A percentile compares a stretch with the other conserved stretches of the same genome.
These are phyloP conservation scores for Lactarius indigo DNA, from an alignment of 768 basidiomycete species.

Conservation along the genomic window DNA sequence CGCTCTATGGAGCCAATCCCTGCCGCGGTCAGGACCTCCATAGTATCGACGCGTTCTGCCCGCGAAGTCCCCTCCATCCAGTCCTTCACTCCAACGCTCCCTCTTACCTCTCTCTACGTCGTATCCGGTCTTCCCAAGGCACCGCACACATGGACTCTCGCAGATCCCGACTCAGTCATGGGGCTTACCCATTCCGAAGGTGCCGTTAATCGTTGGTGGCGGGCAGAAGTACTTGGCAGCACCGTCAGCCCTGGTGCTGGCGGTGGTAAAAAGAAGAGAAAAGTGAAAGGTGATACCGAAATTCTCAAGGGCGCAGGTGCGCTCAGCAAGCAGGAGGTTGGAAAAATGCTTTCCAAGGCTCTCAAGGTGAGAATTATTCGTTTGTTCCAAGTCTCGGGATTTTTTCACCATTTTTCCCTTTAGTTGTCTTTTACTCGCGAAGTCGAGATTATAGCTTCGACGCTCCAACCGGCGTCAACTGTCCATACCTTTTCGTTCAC, in stretches of 20 bases:
- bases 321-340: slow-evolving; percentile 80
- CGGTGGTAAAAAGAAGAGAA: slow-evolving; percentile 65
- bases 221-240: slow-evolving; percentile 86
- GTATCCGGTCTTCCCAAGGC: slow-evolving; percentile 87
- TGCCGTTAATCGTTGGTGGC: slow-evolving; percentile 86
- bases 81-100: slow-evolving; percentile 65
- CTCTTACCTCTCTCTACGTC: slow-evolving; percentile 80
- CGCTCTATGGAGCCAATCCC: slow-evolving; percentile 85
- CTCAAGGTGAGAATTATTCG: slow-evolving; percentile 61
- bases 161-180: slow-evolving; percentile 77
- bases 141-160: slow-evolving; percentile 86
- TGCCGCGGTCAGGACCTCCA: slow-evolving; percentile 68
- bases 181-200: slow-evolving; percentile 81
- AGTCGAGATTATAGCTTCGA: slow-evolving; percentile 93
- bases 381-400: background rate
- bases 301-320: slow-evolving; percentile 73
- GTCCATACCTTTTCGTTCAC: slow-evolving; percentile 91
- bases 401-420: background rate
- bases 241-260: slow-evolving; percentile 83
- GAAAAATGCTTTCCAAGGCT: slow-evolving; percentile 87
- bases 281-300: slow-evolving; percentile 57
- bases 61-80: slow-evolving; percentile 53
- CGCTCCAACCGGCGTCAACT: slow-evolving; percentile 88
- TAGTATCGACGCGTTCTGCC: slow-evolving; percentile 71
- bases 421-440: slow-evolving; percentile 90